These are phyloP conservation scores for Skeletonema menzelii DNA, from an alignment of 108 stramenopile genomes.

Conservation along the genomic window DNA sequence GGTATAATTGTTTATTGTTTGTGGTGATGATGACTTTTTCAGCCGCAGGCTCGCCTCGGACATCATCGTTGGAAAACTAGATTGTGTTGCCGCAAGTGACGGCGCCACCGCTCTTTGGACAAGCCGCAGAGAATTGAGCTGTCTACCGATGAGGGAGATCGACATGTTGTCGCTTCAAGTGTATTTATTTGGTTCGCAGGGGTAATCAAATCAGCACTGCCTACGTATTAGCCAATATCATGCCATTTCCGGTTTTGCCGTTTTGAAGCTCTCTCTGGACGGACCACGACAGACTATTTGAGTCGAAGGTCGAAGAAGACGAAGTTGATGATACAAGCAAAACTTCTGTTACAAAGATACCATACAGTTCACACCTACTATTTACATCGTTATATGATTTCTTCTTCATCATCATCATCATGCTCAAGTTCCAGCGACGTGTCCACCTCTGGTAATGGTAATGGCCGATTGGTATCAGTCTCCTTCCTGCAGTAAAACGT, in stretches of 20 bases:
- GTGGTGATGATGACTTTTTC: constrained; percentile 6
- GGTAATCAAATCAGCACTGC: neutral
- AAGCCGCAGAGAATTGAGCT: neutral
- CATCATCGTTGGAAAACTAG: neutral
- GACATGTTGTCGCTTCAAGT: neutral
- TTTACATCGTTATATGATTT: neutral
- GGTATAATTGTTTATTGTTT: neutral
- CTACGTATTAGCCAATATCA: too few relatives aligned
- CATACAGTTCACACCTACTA: too few relatives aligned
- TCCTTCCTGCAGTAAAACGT: neutral
- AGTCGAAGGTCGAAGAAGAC: too few relatives aligned
- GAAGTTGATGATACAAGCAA: too few relatives aligned
- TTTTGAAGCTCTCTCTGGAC: too few relatives aligned
- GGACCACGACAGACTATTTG: too few relatives aligned
- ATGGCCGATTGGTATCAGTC: neutral
- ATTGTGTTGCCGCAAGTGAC: neutral
- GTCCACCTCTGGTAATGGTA: constrained; percentile 26
- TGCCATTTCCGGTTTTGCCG: too few relatives aligned
- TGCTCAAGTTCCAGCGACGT: constrained; percentile 11
- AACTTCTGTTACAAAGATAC: too few relatives aligned
- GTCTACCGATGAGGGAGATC: neutral
- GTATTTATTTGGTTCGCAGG: neutral
- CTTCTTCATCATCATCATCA: constrained; percentile 14
- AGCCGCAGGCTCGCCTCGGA: neutral
- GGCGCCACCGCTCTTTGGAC: constrained; percentile 3